Evolutionary conservation across 1,284 basidiomycete genomes (phyloP).

Genomic region (Bjerkandera adusta): DNA sequence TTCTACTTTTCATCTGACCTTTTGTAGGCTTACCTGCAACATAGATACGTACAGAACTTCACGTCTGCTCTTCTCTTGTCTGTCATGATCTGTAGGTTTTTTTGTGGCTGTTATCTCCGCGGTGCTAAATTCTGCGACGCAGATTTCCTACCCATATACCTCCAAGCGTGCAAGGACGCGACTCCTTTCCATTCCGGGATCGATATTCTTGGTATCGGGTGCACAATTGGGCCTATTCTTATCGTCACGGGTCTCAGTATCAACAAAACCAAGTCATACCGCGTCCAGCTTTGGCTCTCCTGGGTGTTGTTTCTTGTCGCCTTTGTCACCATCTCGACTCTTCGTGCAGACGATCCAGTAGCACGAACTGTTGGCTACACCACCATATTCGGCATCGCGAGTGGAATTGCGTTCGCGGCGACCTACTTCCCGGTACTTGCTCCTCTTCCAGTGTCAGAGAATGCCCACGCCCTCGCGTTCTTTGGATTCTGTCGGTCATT

Average conservation of each 20-base stretch:
- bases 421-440: constrained; percentile 30
- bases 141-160: constrained; percentile 36
- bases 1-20: too few species aligned
- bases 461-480: constrained; percentile 23
- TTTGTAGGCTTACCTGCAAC: too few species aligned
- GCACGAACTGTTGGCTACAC: constrained; percentile 20
- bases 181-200: constrained; percentile 40
- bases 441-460: constrained; percentile 18
- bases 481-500: constrained; percentile 26
- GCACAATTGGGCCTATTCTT: constrained; percentile 29
- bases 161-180: constrained; percentile 39
- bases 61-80: too few species aligned
- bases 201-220: constrained; percentile 33
- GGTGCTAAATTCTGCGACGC: constrained; percentile 19
- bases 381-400: constrained; percentile 22
- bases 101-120: background rate
- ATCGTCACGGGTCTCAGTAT: constrained; percentile 33
- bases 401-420: constrained; percentile 23
- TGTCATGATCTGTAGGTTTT: background rate
- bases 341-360: constrained; percentile 27
- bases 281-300: constrained; percentile 29
- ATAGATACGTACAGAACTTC: too few species aligned
- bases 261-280: constrained; percentile 28
- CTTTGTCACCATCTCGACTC: constrained; percentile 25
- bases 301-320: constrained; percentile 28